Percentiles rank a stretch among this genome's conserved stretches.
These are phyloP conservation scores for Rhizoclosmatium sp. DNA, from an alignment of 192 early-diverging fungal species.

Conservation along the genomic window DNA sequence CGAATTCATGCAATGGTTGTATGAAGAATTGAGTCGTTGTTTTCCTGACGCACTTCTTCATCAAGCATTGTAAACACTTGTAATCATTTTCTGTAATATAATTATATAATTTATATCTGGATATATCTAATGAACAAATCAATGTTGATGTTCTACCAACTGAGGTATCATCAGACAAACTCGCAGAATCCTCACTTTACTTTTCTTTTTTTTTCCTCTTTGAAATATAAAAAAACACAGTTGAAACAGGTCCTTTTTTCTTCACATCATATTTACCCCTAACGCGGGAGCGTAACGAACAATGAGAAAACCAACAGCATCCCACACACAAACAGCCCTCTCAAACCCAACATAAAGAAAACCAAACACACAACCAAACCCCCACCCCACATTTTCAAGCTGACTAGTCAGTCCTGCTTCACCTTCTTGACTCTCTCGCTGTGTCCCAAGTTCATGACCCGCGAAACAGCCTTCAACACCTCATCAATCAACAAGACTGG, in stretches of 20 bases:
- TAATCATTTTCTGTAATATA: background rate
- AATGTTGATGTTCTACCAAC: too few species aligned
- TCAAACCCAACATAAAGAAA: too few species aligned
- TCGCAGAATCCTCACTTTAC: too few species aligned
- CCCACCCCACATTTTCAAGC: too few species aligned
- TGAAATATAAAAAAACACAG: too few species aligned
- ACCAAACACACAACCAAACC: too few species aligned
- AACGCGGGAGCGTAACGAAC: too few species aligned
- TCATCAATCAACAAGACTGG: constrained; percentile 96
- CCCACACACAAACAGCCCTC: too few species aligned
- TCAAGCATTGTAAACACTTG: background rate
- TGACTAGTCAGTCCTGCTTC: background rate
- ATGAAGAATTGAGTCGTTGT: background rate
- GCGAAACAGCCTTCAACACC: constrained; percentile 76
- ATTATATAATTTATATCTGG: background rate
- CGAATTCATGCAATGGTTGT: background rate
- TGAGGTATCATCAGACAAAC: too few species aligned
- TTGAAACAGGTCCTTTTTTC: too few species aligned
- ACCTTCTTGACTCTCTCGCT: constrained; percentile 2
- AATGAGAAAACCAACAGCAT: too few species aligned
- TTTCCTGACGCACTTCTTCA: background rate
- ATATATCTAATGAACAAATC: background rate
- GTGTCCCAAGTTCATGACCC: background rate
- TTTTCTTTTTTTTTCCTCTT: background rate
- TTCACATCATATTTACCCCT: too few species aligned